phyloP scores from a whole-genome alignment of 345 rosid species.

The Aurinia saxatilis region DNA sequence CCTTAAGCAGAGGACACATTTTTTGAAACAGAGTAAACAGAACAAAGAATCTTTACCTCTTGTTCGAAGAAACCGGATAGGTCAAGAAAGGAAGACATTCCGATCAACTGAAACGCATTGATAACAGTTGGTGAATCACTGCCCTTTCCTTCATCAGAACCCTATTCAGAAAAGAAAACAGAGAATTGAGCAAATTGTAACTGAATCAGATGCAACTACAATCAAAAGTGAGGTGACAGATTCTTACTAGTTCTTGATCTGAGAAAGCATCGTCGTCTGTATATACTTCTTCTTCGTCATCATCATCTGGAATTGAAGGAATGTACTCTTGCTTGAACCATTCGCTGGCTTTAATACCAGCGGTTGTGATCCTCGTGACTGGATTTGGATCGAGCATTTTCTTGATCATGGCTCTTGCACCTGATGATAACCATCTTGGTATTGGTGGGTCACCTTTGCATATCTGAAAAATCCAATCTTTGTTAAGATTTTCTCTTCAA shows the following conservation, averaged over 20 bases:
- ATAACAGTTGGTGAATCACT: constrained; percentile 53
- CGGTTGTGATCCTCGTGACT: constrained; percentile 50
- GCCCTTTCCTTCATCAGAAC: constrained; percentile 40
- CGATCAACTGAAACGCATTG: constrained; percentile 89
- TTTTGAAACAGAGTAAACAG: background rate
- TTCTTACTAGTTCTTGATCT: constrained; percentile 50
- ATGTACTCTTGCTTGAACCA: constrained; percentile 70
- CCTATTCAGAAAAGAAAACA: constrained; percentile 28
- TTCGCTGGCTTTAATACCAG: constrained; percentile 55
- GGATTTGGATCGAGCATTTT: constrained; percentile 88
- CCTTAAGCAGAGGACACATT: constrained; percentile 2
- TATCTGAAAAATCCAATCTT: constrained; percentile 38
- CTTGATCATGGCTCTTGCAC: constrained; percentile 66
- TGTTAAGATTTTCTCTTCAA: background rate
- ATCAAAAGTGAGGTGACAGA: background rate
- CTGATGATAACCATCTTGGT: constrained; percentile 74
- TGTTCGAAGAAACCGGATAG: constrained; percentile 89
- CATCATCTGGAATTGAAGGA: constrained; percentile 60
- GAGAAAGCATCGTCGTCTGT: constrained; percentile 49
- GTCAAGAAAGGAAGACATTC: constrained; percentile 94
- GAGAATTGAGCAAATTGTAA: constrained; percentile 4
- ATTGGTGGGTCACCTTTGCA: constrained; percentile 78
- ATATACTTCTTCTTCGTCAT: constrained; percentile 56
- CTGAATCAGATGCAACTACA: background rate
- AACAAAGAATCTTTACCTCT: constrained; percentile 45